Percentiles rank a stretch among this genome's conserved stretches.
Conservation (phyloP, 495 filamentous ascomycete genomes). For the Bombardia bombarda region DNA sequence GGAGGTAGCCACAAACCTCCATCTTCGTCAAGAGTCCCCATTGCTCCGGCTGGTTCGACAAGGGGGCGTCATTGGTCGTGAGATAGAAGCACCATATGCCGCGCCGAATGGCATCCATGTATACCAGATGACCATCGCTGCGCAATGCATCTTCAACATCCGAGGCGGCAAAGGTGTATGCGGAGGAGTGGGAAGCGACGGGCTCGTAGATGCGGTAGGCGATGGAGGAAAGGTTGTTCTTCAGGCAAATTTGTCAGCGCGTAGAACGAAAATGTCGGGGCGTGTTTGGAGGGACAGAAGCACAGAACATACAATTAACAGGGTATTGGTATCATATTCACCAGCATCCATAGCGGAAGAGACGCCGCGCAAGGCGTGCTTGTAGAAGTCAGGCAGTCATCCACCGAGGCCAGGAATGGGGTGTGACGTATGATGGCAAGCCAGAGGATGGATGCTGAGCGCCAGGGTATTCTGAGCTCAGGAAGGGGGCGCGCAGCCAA, state of each 20-base stretch:
- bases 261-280: neutral
- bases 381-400: conserved; percentile 11
- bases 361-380: conserved; percentile 11
- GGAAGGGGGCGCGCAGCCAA: neutral
- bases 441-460: conserved; percentile 12
- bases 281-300: neutral
- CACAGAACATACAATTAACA: conserved; percentile 36
- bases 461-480: conserved; percentile 1
- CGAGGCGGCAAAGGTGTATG: conserved; percentile 30
- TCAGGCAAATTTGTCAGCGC: conserved; percentile 11
- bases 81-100: conserved; percentile 46
- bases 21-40: conserved; percentile 23
- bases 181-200: conserved; percentile 25
- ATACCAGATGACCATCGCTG: conserved; percentile 42
- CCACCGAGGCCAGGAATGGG: conserved; percentile 13
- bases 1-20: conserved; percentile 29
- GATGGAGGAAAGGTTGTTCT: conserved; percentile 41
- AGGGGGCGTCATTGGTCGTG: conserved; percentile 21
- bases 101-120: conserved; percentile 36
- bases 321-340: conserved; percentile 45
- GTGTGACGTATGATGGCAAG: conserved; percentile 6
- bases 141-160: conserved; percentile 39
- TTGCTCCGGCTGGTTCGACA: conserved; percentile 15
- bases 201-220: conserved; percentile 42
- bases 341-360: conserved; percentile 44